Conservation (phyloP, 2,329 filamentous ascomycete species). For the Sporothrix pallida region DNA sequence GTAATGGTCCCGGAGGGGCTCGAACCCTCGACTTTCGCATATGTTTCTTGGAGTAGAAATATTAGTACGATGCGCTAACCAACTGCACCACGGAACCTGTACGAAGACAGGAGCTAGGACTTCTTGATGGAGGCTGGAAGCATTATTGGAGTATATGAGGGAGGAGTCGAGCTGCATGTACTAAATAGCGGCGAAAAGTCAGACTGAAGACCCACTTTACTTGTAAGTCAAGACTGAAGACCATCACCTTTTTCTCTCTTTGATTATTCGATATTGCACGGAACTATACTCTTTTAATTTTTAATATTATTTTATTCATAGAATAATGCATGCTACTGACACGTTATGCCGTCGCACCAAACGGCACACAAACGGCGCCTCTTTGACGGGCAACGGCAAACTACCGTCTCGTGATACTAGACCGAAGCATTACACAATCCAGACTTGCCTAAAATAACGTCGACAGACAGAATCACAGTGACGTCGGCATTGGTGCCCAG, state of each 20-base stretch:
- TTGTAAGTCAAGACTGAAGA: no score
- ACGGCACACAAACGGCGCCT: neutral
- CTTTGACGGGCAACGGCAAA: neutral
- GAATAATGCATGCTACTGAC: neutral
- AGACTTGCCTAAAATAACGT: neutral
- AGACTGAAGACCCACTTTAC: no score
- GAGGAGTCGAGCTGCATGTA: no score
- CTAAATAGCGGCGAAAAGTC: no score
- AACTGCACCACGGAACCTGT: conserved; percentile 40
- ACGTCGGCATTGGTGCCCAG: no score
- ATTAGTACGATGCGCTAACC: conserved; percentile 40
- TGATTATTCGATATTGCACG: no score
- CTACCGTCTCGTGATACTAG: neutral
- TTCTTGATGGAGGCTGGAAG: neutral
- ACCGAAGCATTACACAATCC: neutral
- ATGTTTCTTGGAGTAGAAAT: conserved; percentile 32
- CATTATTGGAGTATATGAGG: neutral
- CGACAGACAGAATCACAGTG: neutral
- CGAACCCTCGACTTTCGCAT: conserved; percentile 40
- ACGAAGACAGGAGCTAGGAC: conserved; percentile 35
- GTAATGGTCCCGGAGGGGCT: conserved; percentile 39
- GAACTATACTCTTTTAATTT: no score
- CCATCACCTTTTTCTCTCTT: neutral
- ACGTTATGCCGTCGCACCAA: no score
- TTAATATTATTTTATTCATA: no score